Evolutionary conservation across 768 basidiomycete genomes (phyloP), one percentile per base, ranked within the genome.

Genomic region (Mycena pura): DNA sequence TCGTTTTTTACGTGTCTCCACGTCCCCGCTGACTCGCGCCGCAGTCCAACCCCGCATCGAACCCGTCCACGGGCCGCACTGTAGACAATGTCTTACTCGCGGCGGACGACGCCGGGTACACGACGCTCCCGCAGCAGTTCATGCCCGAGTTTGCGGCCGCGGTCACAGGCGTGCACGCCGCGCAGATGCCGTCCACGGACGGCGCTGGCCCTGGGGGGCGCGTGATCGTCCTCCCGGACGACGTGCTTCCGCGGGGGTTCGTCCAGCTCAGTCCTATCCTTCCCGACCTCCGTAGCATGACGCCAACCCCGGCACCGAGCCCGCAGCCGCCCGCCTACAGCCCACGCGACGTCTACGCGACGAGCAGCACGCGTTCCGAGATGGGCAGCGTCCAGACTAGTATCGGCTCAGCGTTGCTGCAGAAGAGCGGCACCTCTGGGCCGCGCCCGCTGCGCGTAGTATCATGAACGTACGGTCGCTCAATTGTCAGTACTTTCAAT

Each of bases 81-180:
- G 44, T 78, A 2, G 75, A 81, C 44, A 77, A 76, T 0, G 74
- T 80, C 2, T 73, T 83, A 4, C 70, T 85, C 25, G 79, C 81
- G 8, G 81, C 84, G 6, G 78, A 82, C 5, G 69, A 76, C 34
- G 76, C 78, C 15, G 58, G 2, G 69, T 72, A 57, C 61, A 68
- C 56, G 8, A 70, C 61, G 45, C 64, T 57, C 41, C 66, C 65
- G 14, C 69, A 57, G 45, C 60, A 59, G 6, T 62, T 62, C 21
- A 19, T 62, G n/a, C 55, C 60, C 8, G 51, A 57, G 27, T 39
- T 49, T 41, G 40, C 58, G 15, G 29, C 9, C 38, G 52, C 62
- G 19, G 15, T 57, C 21, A 46, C 46, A 1, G 50, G 55, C 11
- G 34, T 62, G 34, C 48, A 41, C 17, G 34, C 43, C 15, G 36